A percentile compares a stretch with the other conserved stretches of the same genome.
These are phyloP conservation scores for Mucor plumbeus DNA, from an alignment of 371 early-diverging fungal species.

Conservation along the genomic window DNA sequence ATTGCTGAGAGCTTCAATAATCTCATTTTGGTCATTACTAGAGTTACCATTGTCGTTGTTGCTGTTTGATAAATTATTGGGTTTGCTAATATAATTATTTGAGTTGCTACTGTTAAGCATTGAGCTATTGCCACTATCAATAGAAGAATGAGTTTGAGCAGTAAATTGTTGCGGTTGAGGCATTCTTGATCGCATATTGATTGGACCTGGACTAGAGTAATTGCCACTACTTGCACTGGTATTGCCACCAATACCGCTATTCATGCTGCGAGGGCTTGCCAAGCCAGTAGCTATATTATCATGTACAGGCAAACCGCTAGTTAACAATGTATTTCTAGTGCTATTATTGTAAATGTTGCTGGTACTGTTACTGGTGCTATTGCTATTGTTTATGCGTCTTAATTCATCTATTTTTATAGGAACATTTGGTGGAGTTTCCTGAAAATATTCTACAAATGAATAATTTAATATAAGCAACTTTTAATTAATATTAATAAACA, in stretches of 20 bases:
- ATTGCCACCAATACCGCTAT: slow-evolving; percentile 25
- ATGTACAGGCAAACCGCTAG: background rate
- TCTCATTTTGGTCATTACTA: background rate
- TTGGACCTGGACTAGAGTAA: background rate
- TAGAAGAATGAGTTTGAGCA: background rate
- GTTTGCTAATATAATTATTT: background rate
- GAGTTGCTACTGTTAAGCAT: background rate
- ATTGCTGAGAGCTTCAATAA: background rate
- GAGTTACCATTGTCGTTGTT: background rate
- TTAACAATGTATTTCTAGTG: background rate
- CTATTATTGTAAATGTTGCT: background rate
- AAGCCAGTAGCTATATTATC: slow-evolving; percentile 9
- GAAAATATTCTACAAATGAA: slow-evolving; percentile 9
- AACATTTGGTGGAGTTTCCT: background rate
- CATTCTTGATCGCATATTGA: background rate
- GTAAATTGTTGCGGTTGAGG: background rate
- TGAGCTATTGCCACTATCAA: slow-evolving; percentile 4
- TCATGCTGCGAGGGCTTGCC: slow-evolving; percentile 30
- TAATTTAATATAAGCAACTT: background rate
- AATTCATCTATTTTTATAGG: slow-evolving; percentile 12
- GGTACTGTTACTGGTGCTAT: background rate
- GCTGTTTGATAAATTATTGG: background rate
- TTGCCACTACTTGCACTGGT: slow-evolving; percentile 17
- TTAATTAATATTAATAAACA: background rate
- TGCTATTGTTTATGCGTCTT: slow-evolving; percentile 1